Percentiles rank a stretch among this genome's conserved stretches.
Conservation (phyloP, 139 green algal species). For the Marvania coccoides region DNA sequence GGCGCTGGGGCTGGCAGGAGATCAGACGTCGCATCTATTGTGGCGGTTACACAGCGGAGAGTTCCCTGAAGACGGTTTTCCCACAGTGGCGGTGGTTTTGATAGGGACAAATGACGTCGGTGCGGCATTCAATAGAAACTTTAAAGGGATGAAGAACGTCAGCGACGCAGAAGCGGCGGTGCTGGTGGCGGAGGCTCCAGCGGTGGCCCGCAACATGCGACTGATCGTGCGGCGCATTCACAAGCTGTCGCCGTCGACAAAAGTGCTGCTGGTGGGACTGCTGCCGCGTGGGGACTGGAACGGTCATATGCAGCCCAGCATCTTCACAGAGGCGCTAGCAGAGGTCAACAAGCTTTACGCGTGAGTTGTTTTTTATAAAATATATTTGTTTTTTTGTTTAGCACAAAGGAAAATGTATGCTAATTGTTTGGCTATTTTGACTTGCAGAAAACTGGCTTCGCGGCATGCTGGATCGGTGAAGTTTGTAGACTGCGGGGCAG, state of each 20-base stretch:
- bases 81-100: slow-evolving; percentile 20
- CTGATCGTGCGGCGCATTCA: background rate
- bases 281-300: slow-evolving; percentile 6
- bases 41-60: slow-evolving; percentile 34
- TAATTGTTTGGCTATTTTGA: too few relatives aligned
- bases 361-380: too few relatives aligned
- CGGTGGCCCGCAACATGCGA: slow-evolving; percentile 6
- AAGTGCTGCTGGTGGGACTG: slow-evolving; percentile 10
- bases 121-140: too few relatives aligned
- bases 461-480: background rate
- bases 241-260: background rate
- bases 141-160: background rate
- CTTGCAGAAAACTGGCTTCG: too few relatives aligned
- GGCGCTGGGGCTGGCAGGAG: slow-evolving; percentile 23
- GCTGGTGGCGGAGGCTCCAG: slow-evolving; percentile 1
- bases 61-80: background rate
- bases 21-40: slow-evolving; percentile 36
- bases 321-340: slow-evolving; percentile 1
- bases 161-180: slow-evolving; percentile 4
- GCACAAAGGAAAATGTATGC: too few relatives aligned
- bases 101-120: slow-evolving; percentile 48
- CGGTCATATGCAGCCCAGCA: background rate
- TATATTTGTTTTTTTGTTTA: too few relatives aligned
- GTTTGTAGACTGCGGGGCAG: background rate
- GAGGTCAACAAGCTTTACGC: slow-evolving; percentile 6